Conservation (phyloP, 768 basidiomycete species). For the Holtermannia corniformis region DNA sequence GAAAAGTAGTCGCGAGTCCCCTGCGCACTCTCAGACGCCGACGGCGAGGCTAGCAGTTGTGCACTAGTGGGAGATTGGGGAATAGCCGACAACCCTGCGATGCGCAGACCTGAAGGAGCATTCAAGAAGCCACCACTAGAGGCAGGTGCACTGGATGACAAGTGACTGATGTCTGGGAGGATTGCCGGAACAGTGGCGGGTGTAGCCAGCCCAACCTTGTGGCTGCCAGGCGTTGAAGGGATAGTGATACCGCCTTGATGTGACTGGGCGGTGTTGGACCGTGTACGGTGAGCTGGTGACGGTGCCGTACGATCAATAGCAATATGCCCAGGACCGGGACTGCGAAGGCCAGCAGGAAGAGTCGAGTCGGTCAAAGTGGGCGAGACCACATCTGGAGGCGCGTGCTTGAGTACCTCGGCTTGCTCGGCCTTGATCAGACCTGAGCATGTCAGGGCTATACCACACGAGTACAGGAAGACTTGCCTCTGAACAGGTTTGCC, state of each 20-base stretch:
- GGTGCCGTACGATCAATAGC: conserved; percentile 26
- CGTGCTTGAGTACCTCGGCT: conserved; percentile 14
- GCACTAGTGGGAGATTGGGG: conserved; percentile 45
- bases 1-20: conserved; percentile 39
- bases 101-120: conserved; percentile 1
- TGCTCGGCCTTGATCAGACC: conserved; percentile 38
- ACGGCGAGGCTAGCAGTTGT: conserved; percentile 12
- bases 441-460: not conserved
- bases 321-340: conserved; percentile 33
- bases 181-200: conserved; percentile 47
- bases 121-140: conserved; percentile 7
- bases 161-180: conserved; percentile 38
- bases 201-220: conserved; percentile 51
- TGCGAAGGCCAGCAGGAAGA: conserved; percentile 13
- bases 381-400: no score
- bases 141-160: conserved; percentile 27
- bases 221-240: not conserved
- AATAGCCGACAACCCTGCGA: conserved; percentile 42
- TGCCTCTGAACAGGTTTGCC: conserved; percentile 66
- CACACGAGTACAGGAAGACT: conserved; percentile 2
- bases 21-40: conserved; percentile 6
- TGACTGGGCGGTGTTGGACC: conserved; percentile 24
- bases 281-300: conserved; percentile 24
- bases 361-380: conserved; percentile 7
- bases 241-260: not conserved